A percentile compares a stretch with the other conserved stretches of the same genome.
phyloP scores from a whole-genome alignment of 2,329 filamentous ascomycete genomes.

The Ophiosphaerella herpotricha region DNA sequence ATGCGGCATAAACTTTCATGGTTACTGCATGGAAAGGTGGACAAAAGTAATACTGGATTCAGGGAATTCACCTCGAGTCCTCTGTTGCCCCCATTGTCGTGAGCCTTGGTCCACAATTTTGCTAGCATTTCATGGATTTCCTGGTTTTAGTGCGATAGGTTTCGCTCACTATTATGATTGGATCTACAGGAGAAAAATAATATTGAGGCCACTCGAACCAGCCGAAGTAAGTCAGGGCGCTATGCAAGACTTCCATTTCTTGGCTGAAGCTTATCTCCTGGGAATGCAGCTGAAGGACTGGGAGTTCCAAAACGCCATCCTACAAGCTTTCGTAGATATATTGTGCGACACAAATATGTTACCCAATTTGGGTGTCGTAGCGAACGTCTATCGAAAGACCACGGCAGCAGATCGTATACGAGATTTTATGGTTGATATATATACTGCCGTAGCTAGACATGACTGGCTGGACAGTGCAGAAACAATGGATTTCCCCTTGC shows the following conservation, averaged over 20 bases:
- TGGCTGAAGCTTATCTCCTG: background rate
- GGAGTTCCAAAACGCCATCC: background rate
- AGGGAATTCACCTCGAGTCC: constrained; percentile 1
- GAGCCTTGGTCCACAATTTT: too few species aligned
- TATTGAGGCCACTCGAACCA: background rate
- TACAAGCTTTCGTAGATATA: background rate
- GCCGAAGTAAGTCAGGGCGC: background rate
- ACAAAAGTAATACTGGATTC: background rate
- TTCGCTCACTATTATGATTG: background rate
- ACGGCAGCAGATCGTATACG: background rate
- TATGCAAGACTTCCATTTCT: background rate
- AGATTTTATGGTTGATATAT: background rate
- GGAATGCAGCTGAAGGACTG: background rate
- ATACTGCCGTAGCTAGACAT: background rate
- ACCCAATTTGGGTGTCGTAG: background rate
- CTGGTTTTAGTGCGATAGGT: background rate
- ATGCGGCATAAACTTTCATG: constrained; percentile 15
- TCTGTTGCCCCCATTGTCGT: constrained; percentile 2
- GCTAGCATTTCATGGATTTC: background rate
- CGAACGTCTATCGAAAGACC: background rate
- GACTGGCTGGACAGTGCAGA: background rate
- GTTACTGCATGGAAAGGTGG: constrained; percentile 9
- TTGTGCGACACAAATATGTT: background rate
- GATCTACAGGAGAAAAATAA: background rate
- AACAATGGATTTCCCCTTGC: background rate